These are phyloP conservation scores for Cyberlindnera japonica DNA, from an alignment of 805 yeast genomes.

Conservation along the genomic window DNA sequence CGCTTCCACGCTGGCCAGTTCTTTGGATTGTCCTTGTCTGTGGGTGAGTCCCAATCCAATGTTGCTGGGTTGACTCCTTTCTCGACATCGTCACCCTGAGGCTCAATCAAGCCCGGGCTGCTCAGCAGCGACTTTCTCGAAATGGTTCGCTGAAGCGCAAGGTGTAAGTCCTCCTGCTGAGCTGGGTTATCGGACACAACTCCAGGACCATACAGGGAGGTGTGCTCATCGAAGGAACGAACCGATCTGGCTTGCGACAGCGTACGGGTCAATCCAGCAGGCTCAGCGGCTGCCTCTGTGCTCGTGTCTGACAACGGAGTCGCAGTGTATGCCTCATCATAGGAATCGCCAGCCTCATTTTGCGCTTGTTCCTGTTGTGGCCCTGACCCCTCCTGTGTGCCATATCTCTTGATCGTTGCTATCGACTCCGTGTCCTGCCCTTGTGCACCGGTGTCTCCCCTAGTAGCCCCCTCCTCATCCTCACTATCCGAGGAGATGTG, in stretches of 20 bases:
- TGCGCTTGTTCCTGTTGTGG: not conserved
- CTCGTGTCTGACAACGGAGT: not conserved
- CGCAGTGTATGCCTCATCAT: not conserved
- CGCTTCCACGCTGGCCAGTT: constrained; percentile 64
- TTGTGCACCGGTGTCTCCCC: constrained; percentile 1
- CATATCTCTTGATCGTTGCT: constrained; percentile 7
- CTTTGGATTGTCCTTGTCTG: constrained; percentile 60
- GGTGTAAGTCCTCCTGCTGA: constrained; percentile 21
- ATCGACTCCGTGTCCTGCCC: constrained; percentile 8
- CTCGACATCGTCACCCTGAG: constrained; percentile 15
- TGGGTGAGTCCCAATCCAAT: constrained; percentile 59
- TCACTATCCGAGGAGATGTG: constrained; percentile 11
- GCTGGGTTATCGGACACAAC: constrained; percentile 10
- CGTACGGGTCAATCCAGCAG: constrained; percentile 9
- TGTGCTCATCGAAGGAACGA: constrained; percentile 16
- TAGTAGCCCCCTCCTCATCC: not conserved
- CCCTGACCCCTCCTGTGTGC: not conserved
- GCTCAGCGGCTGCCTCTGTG: not conserved
- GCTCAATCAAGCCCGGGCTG: constrained; percentile 1
- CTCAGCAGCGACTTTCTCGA: constrained; percentile 24
- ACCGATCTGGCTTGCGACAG: constrained; percentile 13
- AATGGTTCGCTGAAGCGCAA: constrained; percentile 25
- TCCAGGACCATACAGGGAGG: constrained; percentile 22
- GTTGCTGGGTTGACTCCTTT: constrained; percentile 36
- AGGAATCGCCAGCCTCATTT: not conserved